A percentile compares a stretch with the other conserved stretches of the same genome.
These are phyloP conservation scores for Cetraspora pellucida DNA, from an alignment of 192 early-diverging fungal genomes.

Conservation along the genomic window DNA sequence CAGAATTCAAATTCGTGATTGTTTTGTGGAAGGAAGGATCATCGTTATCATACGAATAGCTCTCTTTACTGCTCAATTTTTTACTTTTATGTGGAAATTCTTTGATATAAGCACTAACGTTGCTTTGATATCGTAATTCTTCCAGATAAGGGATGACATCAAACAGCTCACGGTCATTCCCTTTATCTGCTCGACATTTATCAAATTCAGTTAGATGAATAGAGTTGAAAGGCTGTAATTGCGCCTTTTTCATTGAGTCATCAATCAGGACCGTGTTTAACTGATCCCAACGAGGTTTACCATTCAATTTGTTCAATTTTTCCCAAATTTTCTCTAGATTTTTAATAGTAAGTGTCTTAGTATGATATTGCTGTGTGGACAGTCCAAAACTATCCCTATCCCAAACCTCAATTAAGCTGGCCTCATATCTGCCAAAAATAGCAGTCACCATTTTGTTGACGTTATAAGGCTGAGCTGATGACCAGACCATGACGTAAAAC, in stretches of 20 bases:
- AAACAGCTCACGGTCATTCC: constrained; percentile 46
- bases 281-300: constrained; percentile 49
- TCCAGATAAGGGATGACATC: constrained; percentile 48
- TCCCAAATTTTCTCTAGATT: constrained; percentile 62
- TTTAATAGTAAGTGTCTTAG: constrained; percentile 59
- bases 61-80: too few species aligned
- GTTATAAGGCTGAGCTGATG: constrained; percentile 59
- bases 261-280: constrained; percentile 59
- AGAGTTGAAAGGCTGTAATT: constrained; percentile 55
- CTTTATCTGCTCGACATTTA: not conserved
- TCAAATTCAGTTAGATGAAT: constrained; percentile 47
- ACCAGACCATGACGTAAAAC: constrained; percentile 78
- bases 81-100: constrained; percentile 28
- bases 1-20: too few species aligned
- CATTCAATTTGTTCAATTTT: constrained; percentile 47
- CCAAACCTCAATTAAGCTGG: constrained; percentile 61
- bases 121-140: constrained; percentile 37
- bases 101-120: constrained; percentile 52
- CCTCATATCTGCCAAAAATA: constrained; percentile 42
- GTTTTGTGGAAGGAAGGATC: too few species aligned
- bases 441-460: constrained; percentile 58
- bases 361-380: constrained; percentile 38
- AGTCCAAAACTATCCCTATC: constrained; percentile 55
- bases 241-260: constrained; percentile 51
- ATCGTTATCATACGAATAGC: too few species aligned